Base-by-base conservation (phyloP, 805 yeast genomes). In the Candida dendrica region DNA sequence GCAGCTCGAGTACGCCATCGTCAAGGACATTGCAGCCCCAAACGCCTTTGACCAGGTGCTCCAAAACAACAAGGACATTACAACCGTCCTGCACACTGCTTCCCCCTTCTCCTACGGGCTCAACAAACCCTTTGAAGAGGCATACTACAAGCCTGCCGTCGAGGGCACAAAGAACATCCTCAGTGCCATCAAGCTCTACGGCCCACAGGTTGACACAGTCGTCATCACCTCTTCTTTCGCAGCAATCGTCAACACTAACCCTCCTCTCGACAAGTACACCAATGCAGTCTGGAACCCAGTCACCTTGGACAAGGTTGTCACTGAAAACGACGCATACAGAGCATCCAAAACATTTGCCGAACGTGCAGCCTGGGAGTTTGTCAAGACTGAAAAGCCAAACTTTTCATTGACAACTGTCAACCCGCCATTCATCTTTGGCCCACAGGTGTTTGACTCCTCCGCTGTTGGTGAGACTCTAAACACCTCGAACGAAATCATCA, bases 181-280 rank as follows among this genome's bases (percentile, higher is more conserved):
- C 52, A 55, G 59, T 8, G 68, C 77, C 2, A 63, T 73, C 40
- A 59, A 64, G 44, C 47, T 52, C 24, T 64, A 59, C 22, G 36
- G 15, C 3, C 65, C 71, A 3, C 17, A 38, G 10, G 66, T 73
- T 29, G 64, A 65, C 39, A 61, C 69, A 32, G 70, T 77, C 27
- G 77, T 77, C 15, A 47, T 72, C n/a, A 77, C 83, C 1, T 75
- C 79, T 2, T 76, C 82, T 0, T 63, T 60, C 49, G 80, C 79
- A 17, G 77, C 84, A 1, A 59, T 75, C 22, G 16, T 22, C 14
- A 34, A 34, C 20, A 19, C 16, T 34, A 27, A 52, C 58, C 58
- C 42, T 38, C 17, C 36, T 55, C 48, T 3, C 5, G 30, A 31
- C 14, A 40, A 43, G 5, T 33, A 58, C 46, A 54, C 56, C 35